Evolutionary conservation across 176 grass and related monocot genomes (phyloP), one percentile per base, ranked within the genome.

Genomic region (Stipa capillata): DNA sequence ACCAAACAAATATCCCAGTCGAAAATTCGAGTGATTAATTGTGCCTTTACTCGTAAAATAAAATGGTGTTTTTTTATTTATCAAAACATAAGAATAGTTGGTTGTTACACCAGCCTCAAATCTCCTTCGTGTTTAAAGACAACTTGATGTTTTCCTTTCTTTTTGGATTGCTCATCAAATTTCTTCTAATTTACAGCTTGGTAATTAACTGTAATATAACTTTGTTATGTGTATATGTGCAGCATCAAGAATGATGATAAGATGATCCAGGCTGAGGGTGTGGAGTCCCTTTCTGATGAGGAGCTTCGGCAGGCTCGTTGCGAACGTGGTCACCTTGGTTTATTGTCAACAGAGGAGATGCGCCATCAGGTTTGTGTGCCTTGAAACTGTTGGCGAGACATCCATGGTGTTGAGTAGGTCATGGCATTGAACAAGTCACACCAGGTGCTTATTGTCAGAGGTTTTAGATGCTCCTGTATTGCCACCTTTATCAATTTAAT

Each of bases 181-280:
- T 12, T 75, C 13, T 76, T 23, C 7, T 31, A 9, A 29, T 68
- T 31, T 28, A 61, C 2, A 8, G 29, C 55, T 53, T 32, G 24
- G 47, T 79, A 37, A 54, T 28, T 31, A 58, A 27, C 24, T 18
- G 18, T 73, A 66, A 39, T 64, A 31, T 8, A 62, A 62, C 14
- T 15, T 56, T 69, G 41, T 65, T 79, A 56, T 73, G 41, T 79
- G n/a, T 73, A 23, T 78, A 32, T 56, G 27, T 57, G 69, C 68
- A 98, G 95, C 80, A 98, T 98, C 62, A 98, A 92, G 58, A 87
- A 92, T 78, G 95, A 98, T 81, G 95, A 98, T 85, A 98, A 87
- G 75, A 76, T 98, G 72, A 94, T 94, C 51, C 89, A 92, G 64
- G 63, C 76, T 61, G 95, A 98, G 61, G 95, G 92, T 66, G 54